Evolutionary conservation across 2,329 filamentous ascomycete species (phyloP).

Genomic region (Aspergillus hiratsukae): DNA sequence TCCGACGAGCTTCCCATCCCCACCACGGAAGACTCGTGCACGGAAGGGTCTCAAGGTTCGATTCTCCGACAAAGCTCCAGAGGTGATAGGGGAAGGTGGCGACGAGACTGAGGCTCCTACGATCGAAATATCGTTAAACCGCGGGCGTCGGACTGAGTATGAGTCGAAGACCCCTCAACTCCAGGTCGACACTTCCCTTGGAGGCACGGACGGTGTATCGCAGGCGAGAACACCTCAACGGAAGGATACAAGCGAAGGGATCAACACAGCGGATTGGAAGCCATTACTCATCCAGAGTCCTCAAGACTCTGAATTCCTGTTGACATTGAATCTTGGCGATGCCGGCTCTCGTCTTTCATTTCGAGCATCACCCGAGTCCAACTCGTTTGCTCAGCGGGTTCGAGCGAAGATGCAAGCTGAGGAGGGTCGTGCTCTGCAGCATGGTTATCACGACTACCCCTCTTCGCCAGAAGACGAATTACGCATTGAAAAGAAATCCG

Average conservation of each 20-base stretch:
- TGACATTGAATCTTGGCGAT: slow-evolving; percentile 24
- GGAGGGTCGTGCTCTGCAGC: slow-evolving; percentile 48
- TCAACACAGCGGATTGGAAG: slow-evolving; percentile 18
- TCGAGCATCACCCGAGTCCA: slow-evolving; percentile 35
- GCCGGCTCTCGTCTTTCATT: slow-evolving; percentile 37
- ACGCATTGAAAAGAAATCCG: slow-evolving; percentile 7
- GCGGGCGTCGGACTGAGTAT: slow-evolving; percentile 8
- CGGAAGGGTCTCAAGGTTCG: slow-evolving; percentile 69
- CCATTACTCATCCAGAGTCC: slow-evolving; percentile 30
- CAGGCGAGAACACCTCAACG: slow-evolving; percentile 11
- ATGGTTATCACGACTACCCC: slow-evolving; percentile 32
- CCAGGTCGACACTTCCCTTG: slow-evolving; percentile 31
- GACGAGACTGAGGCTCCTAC: slow-evolving; percentile 75
- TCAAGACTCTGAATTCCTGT: slow-evolving; percentile 37
- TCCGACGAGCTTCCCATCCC: slow-evolving; percentile 15
- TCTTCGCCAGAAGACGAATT: slow-evolving; percentile 23
- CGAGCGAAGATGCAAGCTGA: slow-evolving; percentile 51
- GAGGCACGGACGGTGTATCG: slow-evolving; percentile 11
- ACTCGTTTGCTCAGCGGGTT: slow-evolving; percentile 44
- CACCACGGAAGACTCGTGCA: slow-evolving; percentile 36
- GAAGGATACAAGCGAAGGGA: slow-evolving; percentile 10
- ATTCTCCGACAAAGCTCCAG: slow-evolving; percentile 68
- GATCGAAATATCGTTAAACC: slow-evolving; percentile 60
- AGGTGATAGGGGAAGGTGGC: slow-evolving; percentile 85
- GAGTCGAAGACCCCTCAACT: slow-evolving; percentile 23